Evolutionary conservation across 805 yeast genomes (phyloP).

Genomic region (Kodamaea neixiangensis): DNA sequence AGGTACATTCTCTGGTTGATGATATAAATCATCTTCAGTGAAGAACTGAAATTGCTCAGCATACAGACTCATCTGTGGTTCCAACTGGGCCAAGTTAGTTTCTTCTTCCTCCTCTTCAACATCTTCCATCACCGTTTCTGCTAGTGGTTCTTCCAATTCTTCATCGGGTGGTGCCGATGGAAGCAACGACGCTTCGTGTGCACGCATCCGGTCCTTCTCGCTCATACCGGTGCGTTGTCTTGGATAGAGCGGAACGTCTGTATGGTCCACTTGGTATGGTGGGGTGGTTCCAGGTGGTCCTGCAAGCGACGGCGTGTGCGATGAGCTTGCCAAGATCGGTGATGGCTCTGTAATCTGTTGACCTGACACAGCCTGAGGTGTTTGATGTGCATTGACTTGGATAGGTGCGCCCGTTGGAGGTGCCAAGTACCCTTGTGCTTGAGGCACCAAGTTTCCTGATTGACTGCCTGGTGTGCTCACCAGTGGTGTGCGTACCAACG

Average conservation of each 20-base stretch:
- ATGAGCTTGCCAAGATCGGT: neutral
- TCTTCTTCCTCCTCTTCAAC: neutral
- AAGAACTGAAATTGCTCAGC: slow-evolving; percentile 13
- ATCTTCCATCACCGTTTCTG: neutral
- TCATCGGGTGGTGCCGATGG: slow-evolving; percentile 45
- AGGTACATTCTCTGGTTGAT: slow-evolving; percentile 34
- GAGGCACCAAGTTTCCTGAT: neutral
- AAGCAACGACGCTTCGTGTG: slow-evolving; percentile 57
- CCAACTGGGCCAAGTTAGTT: neutral
- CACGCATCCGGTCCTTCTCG: slow-evolving; percentile 59
- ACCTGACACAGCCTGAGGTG: neutral
- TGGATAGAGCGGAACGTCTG: slow-evolving; percentile 5
- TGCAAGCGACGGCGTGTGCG: neutral
- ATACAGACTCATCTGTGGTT: neutral
- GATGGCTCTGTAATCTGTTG: neutral
- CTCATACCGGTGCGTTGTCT: slow-evolving; percentile 23
- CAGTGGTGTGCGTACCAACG: neutral
- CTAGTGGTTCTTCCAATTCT: neutral
- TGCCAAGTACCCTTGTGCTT: neutral
- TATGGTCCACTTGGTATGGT: slow-evolving; percentile 3
- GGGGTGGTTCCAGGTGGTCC: neutral
- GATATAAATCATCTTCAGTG: slow-evolving; percentile 21
- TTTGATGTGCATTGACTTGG: neutral
- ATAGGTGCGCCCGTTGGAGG: neutral
- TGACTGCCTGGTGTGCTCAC: neutral